A percentile compares a stretch with the other conserved stretches of the same genome.
phyloP scores from a whole-genome alignment of 352 stramenopile genomes.

The Phytophthora gonapodyides region DNA sequence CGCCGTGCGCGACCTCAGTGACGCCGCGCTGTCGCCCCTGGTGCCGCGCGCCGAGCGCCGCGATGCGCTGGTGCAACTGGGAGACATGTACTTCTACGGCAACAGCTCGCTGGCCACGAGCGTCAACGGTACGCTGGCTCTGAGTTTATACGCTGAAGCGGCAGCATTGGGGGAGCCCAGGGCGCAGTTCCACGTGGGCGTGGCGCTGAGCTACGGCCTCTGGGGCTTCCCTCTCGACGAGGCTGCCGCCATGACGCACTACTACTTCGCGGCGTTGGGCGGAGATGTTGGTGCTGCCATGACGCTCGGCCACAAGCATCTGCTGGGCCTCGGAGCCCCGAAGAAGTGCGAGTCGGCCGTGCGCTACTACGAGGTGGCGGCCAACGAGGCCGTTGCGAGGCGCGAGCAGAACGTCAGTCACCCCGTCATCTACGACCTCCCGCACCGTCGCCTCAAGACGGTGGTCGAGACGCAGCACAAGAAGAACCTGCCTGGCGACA shows the following conservation, averaged over 20 bases:
- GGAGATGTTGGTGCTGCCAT: constrained; percentile 69
- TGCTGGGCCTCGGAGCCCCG: constrained; percentile 70
- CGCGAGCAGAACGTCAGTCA: constrained; percentile 60
- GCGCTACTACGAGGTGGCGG: constrained; percentile 89
- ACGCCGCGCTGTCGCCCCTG: constrained; percentile 41
- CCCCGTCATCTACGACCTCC: constrained; percentile 73
- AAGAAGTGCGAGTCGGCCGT: constrained; percentile 86
- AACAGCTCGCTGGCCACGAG: constrained; percentile 61
- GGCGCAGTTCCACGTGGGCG: constrained; percentile 87
- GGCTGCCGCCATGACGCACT: constrained; percentile 69
- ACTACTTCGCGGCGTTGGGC: constrained; percentile 85
- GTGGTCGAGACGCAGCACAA: constrained; percentile 78
- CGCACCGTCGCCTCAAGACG: constrained; percentile 74
- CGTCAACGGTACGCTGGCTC: constrained; percentile 73
- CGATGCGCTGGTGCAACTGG: constrained; percentile 68
- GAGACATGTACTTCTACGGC: constrained; percentile 81
- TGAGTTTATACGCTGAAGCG: constrained; percentile 70
- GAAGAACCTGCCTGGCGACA: constrained; percentile 76
- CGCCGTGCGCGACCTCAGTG: constrained; percentile 45
- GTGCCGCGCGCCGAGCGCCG: constrained; percentile 41
- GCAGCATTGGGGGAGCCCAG: constrained; percentile 57
- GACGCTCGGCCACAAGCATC: constrained; percentile 80
- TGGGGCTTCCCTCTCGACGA: constrained; percentile 74
- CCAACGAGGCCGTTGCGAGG: constrained; percentile 75
- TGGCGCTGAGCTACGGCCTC: constrained; percentile 83